Percentiles rank a stretch among this genome's conserved stretches.
Conservation (phyloP, 495 filamentous ascomycete species). For the Bacidia rubella region DNA sequence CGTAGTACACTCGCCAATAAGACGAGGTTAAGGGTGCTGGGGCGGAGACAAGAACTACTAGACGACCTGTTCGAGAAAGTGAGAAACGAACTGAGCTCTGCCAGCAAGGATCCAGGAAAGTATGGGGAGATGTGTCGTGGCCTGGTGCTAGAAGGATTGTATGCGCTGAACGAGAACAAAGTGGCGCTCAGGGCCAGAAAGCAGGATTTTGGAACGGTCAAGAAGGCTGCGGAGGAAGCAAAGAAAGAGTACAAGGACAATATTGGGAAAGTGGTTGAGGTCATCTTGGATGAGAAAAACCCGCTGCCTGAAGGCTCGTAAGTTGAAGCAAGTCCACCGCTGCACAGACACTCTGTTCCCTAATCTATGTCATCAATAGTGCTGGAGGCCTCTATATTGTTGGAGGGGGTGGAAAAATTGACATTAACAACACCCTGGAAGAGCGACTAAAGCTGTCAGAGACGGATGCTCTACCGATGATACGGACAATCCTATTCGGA, state of each 20-base stretch:
- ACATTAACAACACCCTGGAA: slow-evolving; percentile 97
- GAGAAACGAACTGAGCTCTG: slow-evolving; percentile 49
- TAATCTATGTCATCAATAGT: slow-evolving; percentile 30
- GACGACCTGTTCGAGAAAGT: slow-evolving; percentile 83
- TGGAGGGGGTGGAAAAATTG: slow-evolving; percentile 81
- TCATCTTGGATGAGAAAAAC: slow-evolving; percentile 66
- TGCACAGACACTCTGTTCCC: too few relatives aligned
- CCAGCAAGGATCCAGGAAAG: slow-evolving; percentile 49
- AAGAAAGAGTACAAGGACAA: slow-evolving; percentile 68
- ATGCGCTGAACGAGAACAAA: slow-evolving; percentile 68
- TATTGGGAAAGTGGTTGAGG: slow-evolving; percentile 45
- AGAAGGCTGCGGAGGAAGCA: slow-evolving; percentile 63
- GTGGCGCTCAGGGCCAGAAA: slow-evolving; percentile 60
- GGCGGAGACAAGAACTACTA: slow-evolving; percentile 74
- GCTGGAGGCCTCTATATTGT: slow-evolving; percentile 72
- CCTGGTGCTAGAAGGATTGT: slow-evolving; percentile 79
- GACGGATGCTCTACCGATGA: slow-evolving; percentile 67
- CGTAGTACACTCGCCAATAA: slow-evolving; percentile 90
- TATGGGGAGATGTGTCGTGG: slow-evolving; percentile 66
- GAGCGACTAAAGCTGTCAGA: slow-evolving; percentile 76
- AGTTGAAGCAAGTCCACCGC: too few relatives aligned
- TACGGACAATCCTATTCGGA: slow-evolving; percentile 78
- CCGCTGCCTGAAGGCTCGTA: slow-evolving; percentile 73
- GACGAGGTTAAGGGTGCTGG: slow-evolving; percentile 75
- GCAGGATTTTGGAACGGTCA: slow-evolving; percentile 58